Base-by-base conservation (phyloP, 495 filamentous ascomycete genomes). In the Penicillium herquei region DNA sequence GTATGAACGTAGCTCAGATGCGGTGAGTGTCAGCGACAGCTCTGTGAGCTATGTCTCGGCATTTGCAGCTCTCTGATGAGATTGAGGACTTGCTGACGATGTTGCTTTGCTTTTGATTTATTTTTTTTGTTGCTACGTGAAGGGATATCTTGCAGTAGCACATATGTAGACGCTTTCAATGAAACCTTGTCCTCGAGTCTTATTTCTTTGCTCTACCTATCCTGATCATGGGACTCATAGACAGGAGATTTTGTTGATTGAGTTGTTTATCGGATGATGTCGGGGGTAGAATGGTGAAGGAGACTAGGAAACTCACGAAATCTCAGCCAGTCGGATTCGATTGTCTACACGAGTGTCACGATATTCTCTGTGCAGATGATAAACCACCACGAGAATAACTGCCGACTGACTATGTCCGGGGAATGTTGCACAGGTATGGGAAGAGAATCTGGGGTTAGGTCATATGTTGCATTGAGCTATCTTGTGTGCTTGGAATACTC, bases 1-100 rank as follows among this genome's bases (percentile, higher is more conserved):
- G 61, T 99, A 99, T 74, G 90, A 97, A 70, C 82, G 92, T 61
- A 98, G 94, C 71, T 84, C 84, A 57, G 79, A 96, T 70, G 86
- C 86, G n/a, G 76, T 76, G 50, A 81, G 80, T 54, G 73, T 86
- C 7, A 69, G 67, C 14, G 95, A 96, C 63, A 96, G 88, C 64
- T 96, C 92, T 56, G 94, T 99, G 51, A 96, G 92, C 74, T 99
- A 99, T 72, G 92, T 87, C 7, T 56, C 73, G 57, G 76, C 74
- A 3, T 69, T 75, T 67, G 74, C 74, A 1, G 65, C 73, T 37
- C 62, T 78, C 35, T 78, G 68, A 48, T 3, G 11, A 33, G 21
- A 16, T 31, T 3, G 17, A 40, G 21, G 7, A 14, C 13, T 43
- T 11, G 5, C 21, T 42, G 21, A 26, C 4, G 21, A 26, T 26